These are phyloP conservation scores for Lecanicillium sp. DNA, from an alignment of 2,329 filamentous ascomycete species.

Conservation along the genomic window DNA sequence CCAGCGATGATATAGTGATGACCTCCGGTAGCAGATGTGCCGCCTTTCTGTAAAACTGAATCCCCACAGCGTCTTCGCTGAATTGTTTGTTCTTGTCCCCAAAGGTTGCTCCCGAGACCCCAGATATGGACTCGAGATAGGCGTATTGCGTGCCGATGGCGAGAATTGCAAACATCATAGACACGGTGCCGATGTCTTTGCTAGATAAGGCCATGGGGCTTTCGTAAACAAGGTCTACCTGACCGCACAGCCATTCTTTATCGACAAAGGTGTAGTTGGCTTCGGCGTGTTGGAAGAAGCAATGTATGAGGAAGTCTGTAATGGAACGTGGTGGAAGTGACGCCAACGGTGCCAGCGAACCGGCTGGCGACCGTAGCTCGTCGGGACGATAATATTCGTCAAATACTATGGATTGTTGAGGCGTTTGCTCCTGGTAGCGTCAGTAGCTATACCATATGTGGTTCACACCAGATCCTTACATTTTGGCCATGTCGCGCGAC, in stretches of 20 bases:
- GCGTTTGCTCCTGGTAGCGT: conserved; percentile 26
- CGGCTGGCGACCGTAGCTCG: conserved; percentile 37
- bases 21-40: conserved; percentile 50
- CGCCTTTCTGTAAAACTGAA: conserved; percentile 51
- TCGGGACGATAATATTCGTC: conserved; percentile 39
- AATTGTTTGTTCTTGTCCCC: conserved; percentile 21
- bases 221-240: conserved; percentile 36
- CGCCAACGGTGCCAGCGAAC: conserved; percentile 32
- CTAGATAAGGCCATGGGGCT: conserved; percentile 31
- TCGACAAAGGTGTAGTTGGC: conserved; percentile 46
- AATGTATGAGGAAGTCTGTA: conserved; percentile 39
- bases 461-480: conserved; percentile 23
- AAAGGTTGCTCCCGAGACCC: neutral
- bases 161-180: conserved; percentile 41
- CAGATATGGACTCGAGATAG: conserved; percentile 33
- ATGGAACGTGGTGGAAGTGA: conserved; percentile 41
- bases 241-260: conserved; percentile 34
- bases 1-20: conserved; percentile 49
- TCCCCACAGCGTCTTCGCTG: conserved; percentile 47
- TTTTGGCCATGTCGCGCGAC: conserved; percentile 23
- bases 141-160: conserved; percentile 47
- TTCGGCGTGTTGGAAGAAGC: conserved; percentile 43
- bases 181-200: conserved; percentile 36
- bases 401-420: conserved; percentile 4
- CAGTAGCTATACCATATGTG: conserved; percentile 14